Evolutionary conservation across 2,329 filamentous ascomycete genomes (phyloP), one percentile per base, ranked within the genome.

Genomic region (Beauveria sp.): DNA sequence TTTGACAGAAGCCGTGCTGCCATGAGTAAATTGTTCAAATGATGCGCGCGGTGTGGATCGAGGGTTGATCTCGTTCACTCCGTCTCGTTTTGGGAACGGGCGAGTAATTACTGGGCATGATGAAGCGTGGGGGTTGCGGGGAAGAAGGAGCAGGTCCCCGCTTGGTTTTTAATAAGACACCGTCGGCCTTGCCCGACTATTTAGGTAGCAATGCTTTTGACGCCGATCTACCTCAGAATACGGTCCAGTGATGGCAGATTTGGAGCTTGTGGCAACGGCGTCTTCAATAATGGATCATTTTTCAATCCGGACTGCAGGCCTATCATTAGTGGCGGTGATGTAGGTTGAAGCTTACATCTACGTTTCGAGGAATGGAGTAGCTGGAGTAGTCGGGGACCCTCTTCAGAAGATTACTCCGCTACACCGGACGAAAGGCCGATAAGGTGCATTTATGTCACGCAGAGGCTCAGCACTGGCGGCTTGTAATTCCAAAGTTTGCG

Each of bases 321-420:
- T 26, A n/a, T 22, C 20, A 40, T 22, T 14, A 38, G 50, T 12
- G 30, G 30, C n/a, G 18, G 45, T n/a, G 45, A 12, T 46, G 10
- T 22, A 14, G 20, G 9, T 5, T 46, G 45, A 22, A 24, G 10
- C 24, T 30, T 38, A 16, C 12, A 38, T 24, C n/a, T 10, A 6
- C 8, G 7, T 28, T 30, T 43, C 14, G 47, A 24, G 18, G 7
- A 18, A 20, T 55, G 53, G 53, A 55, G 53, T 55, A 55, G 53
- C 40, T 55, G 53, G 53, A 55, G 53, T 55, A 55, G 40, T 55
- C 53, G 20, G 26, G 24, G 53, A 43, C 53, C 53, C 53, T 43
- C 40, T 43, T 42, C 40, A 9, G 24, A 30, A 20, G n/a, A 55
- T 42, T 55, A 55, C 53, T 55, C 53, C 53, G 53, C 40, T 45